Evolutionary conservation across 495 filamentous ascomycete genomes (phyloP), one percentile per base, ranked within the genome.

Genomic region (Daldinia bambusicola): DNA sequence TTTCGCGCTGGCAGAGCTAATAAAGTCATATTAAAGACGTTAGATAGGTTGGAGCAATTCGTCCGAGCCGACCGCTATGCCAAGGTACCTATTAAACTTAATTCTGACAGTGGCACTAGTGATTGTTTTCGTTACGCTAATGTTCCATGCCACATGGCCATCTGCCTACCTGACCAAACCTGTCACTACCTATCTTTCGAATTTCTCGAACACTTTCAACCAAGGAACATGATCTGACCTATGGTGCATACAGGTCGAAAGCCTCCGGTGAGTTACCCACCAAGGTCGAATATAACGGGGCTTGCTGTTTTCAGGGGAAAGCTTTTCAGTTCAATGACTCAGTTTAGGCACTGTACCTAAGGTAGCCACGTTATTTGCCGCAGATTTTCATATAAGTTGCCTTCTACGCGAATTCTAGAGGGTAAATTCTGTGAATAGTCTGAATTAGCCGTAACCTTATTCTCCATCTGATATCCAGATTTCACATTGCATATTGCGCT

Each of bases 401-500:
- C 2, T 14, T 8, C 16, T 48, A 16, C 20, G 9, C 6, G n/a
- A 4, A 30, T 34, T 34, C 32, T 34, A 34, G 32, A 36, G 7
- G 26, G 26, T 3, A 36, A 36, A 36, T 7, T 6, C 9, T 7
- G 34, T 10, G 34, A 10, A 36, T 36, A 6, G 0, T 30, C 51
- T 12, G 0, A 53, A 53, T 26, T 53, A 53, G 51, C 12, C 12
- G 26, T 9, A 53, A 53, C 51, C 13, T n/a, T 53, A 53, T 53
- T 53, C 26, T 32, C 51, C 31, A 53, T 53, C 51, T 30, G 2
- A 53, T 53, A 53, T 32, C 51, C 50, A 22, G 43, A n/a, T n/a
- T n/a, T n/a, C n/a, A n/a, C n/a, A n/a, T n/a, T n/a, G n/a, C n/a
- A n/a, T n/a, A n/a, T n/a, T n/a, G n/a, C n/a, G n/a, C n/a, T n/a